phyloP scores from a whole-genome alignment of 768 basidiomycete species.

The Auricularia auricula-judae region DNA sequence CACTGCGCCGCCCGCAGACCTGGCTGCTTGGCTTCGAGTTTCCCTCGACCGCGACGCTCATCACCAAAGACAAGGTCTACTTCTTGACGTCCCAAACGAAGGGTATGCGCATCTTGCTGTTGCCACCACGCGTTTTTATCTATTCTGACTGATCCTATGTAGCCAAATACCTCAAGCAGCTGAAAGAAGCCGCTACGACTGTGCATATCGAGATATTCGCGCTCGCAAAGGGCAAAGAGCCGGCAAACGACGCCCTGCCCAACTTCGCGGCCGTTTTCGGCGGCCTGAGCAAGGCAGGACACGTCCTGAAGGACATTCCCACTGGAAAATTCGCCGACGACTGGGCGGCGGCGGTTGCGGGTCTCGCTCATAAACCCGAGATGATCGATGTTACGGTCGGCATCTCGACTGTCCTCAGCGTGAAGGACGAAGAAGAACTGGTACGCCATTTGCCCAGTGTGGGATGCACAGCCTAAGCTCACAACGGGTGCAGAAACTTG shows the following conservation, averaged over 20 bases:
- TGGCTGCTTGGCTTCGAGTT: constrained; percentile 98
- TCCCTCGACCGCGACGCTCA: constrained; percentile 82
- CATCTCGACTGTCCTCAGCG: constrained; percentile 67
- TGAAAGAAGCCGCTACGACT: constrained; percentile 35
- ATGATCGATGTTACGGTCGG: constrained; percentile 67
- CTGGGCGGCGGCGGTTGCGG: constrained; percentile 61
- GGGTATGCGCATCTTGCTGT: constrained; percentile 35
- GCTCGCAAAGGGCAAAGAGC: constrained; percentile 72
- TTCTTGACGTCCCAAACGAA: constrained; percentile 85
- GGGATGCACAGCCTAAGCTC: not conserved
- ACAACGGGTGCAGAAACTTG: constrained; percentile 48
- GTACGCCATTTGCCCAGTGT: constrained; percentile 33
- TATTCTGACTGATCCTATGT: not conserved
- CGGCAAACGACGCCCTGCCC: constrained; percentile 59
- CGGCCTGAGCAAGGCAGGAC: constrained; percentile 56
- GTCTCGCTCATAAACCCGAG: constrained; percentile 52
- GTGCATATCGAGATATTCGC: constrained; percentile 68
- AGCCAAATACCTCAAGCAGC: constrained; percentile 83
- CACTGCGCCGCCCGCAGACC: constrained; percentile 40
- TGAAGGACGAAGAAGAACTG: constrained; percentile 87
- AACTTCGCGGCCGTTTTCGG: constrained; percentile 54
- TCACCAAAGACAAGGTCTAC: constrained; percentile 62
- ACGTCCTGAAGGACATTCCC: constrained; percentile 72
- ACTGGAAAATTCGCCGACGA: constrained; percentile 79
- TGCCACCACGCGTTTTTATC: not conserved